A percentile compares a stretch with the other conserved stretches of the same genome.
phyloP scores from a whole-genome alignment of 2,329 filamentous ascomycete genomes.

The Exserohilum rostratum region DNA sequence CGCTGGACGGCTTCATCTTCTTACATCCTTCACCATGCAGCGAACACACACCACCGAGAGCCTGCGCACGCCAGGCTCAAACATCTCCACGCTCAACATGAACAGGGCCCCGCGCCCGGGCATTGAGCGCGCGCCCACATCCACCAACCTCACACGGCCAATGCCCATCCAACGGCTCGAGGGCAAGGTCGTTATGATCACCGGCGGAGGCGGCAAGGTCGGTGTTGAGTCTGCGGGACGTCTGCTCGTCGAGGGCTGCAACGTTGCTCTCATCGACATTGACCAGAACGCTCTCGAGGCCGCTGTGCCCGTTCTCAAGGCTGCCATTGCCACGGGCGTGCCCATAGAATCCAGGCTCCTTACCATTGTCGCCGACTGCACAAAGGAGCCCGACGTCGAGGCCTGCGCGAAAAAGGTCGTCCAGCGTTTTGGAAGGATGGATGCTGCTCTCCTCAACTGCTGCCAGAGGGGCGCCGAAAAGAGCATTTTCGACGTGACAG shows the following conservation, averaged over 20 bases:
- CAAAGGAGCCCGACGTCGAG: constrained; percentile 40
- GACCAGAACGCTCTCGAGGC: constrained; percentile 34
- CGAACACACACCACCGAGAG: constrained; percentile 11
- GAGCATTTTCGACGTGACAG: constrained; percentile 46
- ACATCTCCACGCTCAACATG: constrained; percentile 33
- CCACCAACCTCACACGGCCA: constrained; percentile 33
- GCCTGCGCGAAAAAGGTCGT: constrained; percentile 30
- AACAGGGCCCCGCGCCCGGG: constrained; percentile 32
- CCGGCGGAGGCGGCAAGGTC: constrained; percentile 41
- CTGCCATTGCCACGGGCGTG: constrained; percentile 33
- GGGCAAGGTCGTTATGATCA: constrained; percentile 43
- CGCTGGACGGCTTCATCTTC: constrained; percentile 15
- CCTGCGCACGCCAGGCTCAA: constrained; percentile 16
- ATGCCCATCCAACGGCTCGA: constrained; percentile 40
- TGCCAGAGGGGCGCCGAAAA: constrained; percentile 35
- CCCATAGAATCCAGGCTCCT: constrained; percentile 35
- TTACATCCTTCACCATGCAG: constrained; percentile 5
- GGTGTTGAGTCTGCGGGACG: constrained; percentile 46
- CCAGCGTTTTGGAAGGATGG: constrained; percentile 35
- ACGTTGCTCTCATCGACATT: constrained; percentile 47
- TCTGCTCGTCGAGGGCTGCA: constrained; percentile 47
- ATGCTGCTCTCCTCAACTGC: constrained; percentile 38
- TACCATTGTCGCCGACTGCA: constrained; percentile 45
- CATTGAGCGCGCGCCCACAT: constrained; percentile 35
- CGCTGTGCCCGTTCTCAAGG: constrained; percentile 32